phyloP scores from a whole-genome alignment of 2,329 filamentous ascomycete species.

The Rasamsonia emersonii region DNA sequence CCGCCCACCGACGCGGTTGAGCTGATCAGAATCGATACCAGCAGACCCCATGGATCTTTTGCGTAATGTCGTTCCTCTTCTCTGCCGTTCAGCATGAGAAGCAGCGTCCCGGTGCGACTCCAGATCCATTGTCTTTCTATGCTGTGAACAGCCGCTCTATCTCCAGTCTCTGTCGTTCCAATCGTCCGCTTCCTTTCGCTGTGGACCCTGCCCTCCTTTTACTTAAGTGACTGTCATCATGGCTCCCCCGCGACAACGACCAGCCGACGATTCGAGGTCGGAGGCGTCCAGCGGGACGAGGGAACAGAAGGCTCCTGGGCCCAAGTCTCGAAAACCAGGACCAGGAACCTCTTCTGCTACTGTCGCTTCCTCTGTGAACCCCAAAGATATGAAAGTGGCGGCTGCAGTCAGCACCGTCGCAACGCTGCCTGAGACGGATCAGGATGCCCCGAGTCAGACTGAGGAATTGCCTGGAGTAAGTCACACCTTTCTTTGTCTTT shows the following conservation, averaged over 20 bases:
- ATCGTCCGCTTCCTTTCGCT: background rate
- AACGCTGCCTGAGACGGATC: background rate
- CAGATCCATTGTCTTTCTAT: background rate
- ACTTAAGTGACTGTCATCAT: conserved; percentile 18
- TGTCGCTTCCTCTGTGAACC: conserved; percentile 8
- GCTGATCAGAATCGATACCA: background rate
- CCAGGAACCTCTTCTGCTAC: conserved; percentile 12
- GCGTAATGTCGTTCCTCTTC: too few relatives aligned
- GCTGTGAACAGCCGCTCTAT: background rate
- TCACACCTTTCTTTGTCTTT: background rate
- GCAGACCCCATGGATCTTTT: background rate
- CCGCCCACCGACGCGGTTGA: conserved; percentile 17
- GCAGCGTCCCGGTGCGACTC: too few relatives aligned
- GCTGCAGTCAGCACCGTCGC: conserved; percentile 10
- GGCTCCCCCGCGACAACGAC: conserved; percentile 39
- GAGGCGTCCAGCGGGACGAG: conserved; percentile 39
- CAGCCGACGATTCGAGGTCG: conserved; percentile 38
- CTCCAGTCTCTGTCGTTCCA: background rate
- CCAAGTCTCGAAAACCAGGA: conserved; percentile 25
- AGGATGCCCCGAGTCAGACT: conserved; percentile 3
- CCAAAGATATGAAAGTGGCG: conserved; percentile 15
- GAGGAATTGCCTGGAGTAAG: conserved; percentile 8
- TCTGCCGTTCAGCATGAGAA: too few relatives aligned
- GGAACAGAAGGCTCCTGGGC: conserved; percentile 23
- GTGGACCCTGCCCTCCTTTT: background rate